Base-by-base conservation (phyloP, 352 stramenopile species). In the Elongisporangium anandrum region DNA sequence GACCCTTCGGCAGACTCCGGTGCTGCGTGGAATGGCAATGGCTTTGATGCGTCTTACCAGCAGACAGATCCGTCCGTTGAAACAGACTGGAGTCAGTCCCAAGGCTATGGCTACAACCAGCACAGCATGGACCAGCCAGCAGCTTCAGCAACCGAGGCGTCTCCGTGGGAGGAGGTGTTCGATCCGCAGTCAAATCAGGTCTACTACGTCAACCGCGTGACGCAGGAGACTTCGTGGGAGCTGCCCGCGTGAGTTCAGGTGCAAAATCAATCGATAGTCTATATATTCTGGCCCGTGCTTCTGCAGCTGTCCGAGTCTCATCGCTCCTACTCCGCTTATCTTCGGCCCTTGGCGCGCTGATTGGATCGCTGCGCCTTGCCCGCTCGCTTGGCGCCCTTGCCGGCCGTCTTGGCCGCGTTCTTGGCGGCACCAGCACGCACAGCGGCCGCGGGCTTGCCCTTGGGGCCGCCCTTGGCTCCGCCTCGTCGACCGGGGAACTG, bases 171-270 rank as follows among this genome's bases (percentile, higher is more conserved):
- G 49, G 80, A 90, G 70, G 77, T 87, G 17, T 89, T 84, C 59
- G 79, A 93, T 54, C 70, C 81, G 2, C 41, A 57, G 49, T 75
- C 75, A 3, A 59, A 75, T 15, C 77, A 77, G 20, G 59, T 57
- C 2, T 93, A 89, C 68, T 93, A 85, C 60, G 73, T 81, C 52
- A 91, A 93, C 58, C 74, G 70, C 38, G 50, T 70, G 23, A 93
- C 84, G 7, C 68, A 72, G 55, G 64, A 90, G 57, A 85, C 77
- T 1, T 66, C 76, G 1, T 93, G 84, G 84, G 54, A 79, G 48
- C 26, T 64, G 1, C 76, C 77, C 0, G 19, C 23, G 29, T 39
- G 29, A 39, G 4, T 13, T 39, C 29, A 39, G 29, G 13, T 13
- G 29, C 29, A 39, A 39, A 39, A 8, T 39, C 4, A 39, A 39